Base-by-base conservation (phyloP, 805 yeast genomes). In the Metschnikowia baotianmanensis region DNA sequence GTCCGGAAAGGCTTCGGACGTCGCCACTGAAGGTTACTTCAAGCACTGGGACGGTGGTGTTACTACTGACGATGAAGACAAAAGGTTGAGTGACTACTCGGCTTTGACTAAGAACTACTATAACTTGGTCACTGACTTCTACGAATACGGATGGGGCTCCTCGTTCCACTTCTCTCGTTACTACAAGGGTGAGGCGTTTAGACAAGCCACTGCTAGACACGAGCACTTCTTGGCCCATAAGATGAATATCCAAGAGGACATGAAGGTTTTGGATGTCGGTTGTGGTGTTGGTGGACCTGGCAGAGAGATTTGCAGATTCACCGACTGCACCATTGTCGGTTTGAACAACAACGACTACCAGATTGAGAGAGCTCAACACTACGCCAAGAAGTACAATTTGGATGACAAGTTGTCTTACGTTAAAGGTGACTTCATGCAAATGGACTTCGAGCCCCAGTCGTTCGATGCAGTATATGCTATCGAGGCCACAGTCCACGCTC, bases 211-310 rank as follows among this genome's bases (percentile, higher is more conserved):
- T 52, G 98, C 98, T 27, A 83, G 96, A 73, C 99, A 91, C 66
- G 99, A 91, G 72, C 98, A 93, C 69, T 93, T 78, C 67, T 72
- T 91, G 53, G 99, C 99, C 30, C 71, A 75, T 65, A 83, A 86
- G 71, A 89, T 90, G 77, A 85, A 85, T 47, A 73, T 91, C 56
- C 65, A 73, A 54, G 85, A 82, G 54, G 77, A 80, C 54, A 86
- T 85, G 87, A 81, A 82, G 59, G 99, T 91, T 13, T 76, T 91
- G 54, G 99, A 91, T 62, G 99, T 91, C 43, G 99, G 99, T 34
- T 93, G 99, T 73, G 99, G 99, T 76, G 96, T 91, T 56, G 99
- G 99, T 62, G 99, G 99, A 31, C 99, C 99, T 57, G 97, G 96
- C 17, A 84, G 97, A 67, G 96, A 93, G 72, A 91, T 91, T 58